A percentile compares a stretch with the other conserved stretches of the same genome.
phyloP scores from a whole-genome alignment of 2,329 filamentous ascomycete genomes.

The Fusarium scirpi region DNA sequence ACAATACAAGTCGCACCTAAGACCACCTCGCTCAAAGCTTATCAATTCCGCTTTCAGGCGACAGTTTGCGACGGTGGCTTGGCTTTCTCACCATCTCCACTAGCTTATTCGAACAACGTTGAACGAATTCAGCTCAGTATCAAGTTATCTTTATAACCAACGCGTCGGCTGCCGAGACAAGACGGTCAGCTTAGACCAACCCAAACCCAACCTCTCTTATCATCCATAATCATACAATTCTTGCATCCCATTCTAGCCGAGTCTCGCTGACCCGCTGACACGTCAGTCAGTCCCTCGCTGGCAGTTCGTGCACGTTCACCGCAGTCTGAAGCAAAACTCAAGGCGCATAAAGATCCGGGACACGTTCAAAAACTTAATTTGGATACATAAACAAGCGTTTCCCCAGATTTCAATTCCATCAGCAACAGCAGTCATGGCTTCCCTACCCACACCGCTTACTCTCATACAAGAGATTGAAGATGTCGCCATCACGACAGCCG shows the following conservation, averaged over 20 bases:
- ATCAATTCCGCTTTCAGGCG: neutral
- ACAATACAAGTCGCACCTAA: neutral
- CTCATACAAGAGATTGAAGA: conserved; percentile 6
- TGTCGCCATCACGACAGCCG: conserved; percentile 1
- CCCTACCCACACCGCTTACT: conserved; percentile 4
- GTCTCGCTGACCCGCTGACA: conserved; percentile 3
- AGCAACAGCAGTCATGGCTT: neutral
- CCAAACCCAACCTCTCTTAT: neutral
- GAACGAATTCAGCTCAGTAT: neutral
- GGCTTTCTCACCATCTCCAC: conserved; percentile 4
- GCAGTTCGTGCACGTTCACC: neutral
- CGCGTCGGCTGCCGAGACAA: neutral
- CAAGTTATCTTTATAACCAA: neutral
- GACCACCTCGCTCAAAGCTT: too few species aligned
- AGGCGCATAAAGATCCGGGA: conserved; percentile 1
- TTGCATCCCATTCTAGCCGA: neutral
- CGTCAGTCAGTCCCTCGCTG: conserved; percentile 1
- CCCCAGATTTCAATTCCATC: neutral
- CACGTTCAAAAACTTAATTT: neutral
- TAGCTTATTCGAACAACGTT: conserved; percentile 2
- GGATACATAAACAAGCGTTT: neutral
- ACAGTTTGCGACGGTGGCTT: neutral
- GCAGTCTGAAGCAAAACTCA: neutral
- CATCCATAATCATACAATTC: neutral
- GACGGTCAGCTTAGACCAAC: neutral